Conservation (phyloP, 345 rosid species). For the Triadica sebifera region DNA sequence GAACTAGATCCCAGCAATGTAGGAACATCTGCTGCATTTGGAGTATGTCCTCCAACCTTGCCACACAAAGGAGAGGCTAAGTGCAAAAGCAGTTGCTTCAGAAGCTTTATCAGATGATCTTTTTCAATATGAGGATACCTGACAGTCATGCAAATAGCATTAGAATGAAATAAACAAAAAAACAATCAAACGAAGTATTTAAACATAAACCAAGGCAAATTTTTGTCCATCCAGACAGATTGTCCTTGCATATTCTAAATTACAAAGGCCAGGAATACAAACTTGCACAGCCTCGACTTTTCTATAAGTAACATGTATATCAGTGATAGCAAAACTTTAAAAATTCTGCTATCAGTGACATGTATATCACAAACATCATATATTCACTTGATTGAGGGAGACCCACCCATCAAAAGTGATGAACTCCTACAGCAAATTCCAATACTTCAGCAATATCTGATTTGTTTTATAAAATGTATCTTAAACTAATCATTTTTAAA, state of each 20-base stretch:
- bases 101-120: constrained; percentile 36
- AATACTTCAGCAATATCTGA: background rate
- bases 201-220: constrained; percentile 15
- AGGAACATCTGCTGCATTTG: constrained; percentile 32
- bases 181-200: constrained; percentile 2
- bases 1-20: constrained; percentile 32
- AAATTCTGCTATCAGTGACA: background rate
- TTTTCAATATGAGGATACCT: constrained; percentile 33
- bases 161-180: background rate
- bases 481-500: background rate
- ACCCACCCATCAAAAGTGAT: background rate
- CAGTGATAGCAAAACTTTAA: background rate
- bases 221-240: background rate
- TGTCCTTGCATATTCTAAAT: background rate
- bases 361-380: background rate
- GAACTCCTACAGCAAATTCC: background rate
- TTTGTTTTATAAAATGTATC: background rate
- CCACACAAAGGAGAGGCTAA: constrained; percentile 16
- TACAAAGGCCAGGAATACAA: background rate
- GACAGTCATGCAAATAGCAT: constrained; percentile 21
- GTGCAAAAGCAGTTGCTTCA: constrained; percentile 29
- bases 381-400: background rate
- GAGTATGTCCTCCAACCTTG: constrained; percentile 4
- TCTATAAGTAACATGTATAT: background rate
- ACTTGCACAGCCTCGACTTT: background rate